Evolutionary conservation across 2,329 filamentous ascomycete species (phyloP), one percentile per base, ranked within the genome.

Genomic region (Sporothrix sp.): DNA sequence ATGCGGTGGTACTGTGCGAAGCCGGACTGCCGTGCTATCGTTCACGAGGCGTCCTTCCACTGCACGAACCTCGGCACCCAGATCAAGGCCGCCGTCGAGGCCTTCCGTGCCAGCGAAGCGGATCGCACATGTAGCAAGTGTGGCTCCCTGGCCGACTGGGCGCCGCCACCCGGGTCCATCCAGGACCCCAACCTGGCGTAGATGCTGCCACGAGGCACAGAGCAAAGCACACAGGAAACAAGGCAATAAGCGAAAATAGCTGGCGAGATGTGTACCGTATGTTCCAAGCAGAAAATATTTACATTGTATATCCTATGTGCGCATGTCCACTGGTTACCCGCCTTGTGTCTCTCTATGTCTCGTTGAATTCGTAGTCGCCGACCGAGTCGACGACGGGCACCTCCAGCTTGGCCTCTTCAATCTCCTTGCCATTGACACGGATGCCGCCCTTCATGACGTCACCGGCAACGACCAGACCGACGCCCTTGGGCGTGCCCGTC

Each of bases 401-500:
- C 70, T 94, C 85, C 57, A 97, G 85, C 63, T 72, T 82, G 30
- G 85, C 87, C 72, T 94, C 86, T 64, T 89, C 81, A 28, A 97
- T 68, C 71, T 94, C 88, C 71, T 84, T 82, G 33, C 90, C 90
- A 52, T 76, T 74, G 27, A 95, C 81, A 63, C 79, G 82, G 58
- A 97, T 74, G 4, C 89, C 89, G 23, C 87, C 90, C 56, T 76
- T 83, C 77, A 98, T 87, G 28, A 91, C 74, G 69, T 98, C 90
- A 2, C 93, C 93, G 1, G 86, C 81, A 54, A 82, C 79, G 2
- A 95, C 89, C 18, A 82, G 76, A 1, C 93, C 93, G 2, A 98
- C 93, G 11, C 93, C 93, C 71, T 96, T 96, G 45, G 93, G 93
- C 46, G 93, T 98, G 16, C 93, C 93, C n/a, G 93, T 98, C 59